Evolutionary conservation across 2,329 filamentous ascomycete genomes (phyloP).

Genomic region (Fusarium chlamydosporum): DNA sequence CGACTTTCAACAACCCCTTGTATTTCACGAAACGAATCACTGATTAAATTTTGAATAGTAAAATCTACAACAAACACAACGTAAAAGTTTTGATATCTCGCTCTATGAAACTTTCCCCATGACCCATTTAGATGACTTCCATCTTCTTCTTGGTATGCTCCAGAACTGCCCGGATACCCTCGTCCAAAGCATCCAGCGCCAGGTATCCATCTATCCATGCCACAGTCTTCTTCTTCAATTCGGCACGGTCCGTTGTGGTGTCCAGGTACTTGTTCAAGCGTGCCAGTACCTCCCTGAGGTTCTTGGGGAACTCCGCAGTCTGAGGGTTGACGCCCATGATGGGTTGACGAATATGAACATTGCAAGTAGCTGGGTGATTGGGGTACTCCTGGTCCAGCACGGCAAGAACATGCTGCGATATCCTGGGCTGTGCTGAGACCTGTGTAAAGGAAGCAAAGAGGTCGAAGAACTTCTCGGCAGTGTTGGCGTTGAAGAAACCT

Average conservation of each 20-base stretch:
- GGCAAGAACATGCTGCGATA: constrained; percentile 81
- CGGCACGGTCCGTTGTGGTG: constrained; percentile 61
- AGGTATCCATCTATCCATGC: constrained; percentile 70
- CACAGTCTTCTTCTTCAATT: constrained; percentile 64
- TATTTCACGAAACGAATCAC: background rate
- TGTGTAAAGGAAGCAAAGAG: constrained; percentile 79
- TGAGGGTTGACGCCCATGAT: constrained; percentile 74
- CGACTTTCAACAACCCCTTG: no score
- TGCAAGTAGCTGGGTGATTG: constrained; percentile 72
- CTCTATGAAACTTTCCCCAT: constrained; percentile 4
- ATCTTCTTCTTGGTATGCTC: constrained; percentile 63
- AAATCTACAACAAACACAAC: background rate
- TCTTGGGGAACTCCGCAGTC: constrained; percentile 79
- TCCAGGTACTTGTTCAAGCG: constrained; percentile 68
- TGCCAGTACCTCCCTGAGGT: constrained; percentile 75
- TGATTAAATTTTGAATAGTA: background rate
- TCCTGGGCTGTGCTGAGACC: constrained; percentile 73
- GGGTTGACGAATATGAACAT: constrained; percentile 79
- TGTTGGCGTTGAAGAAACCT: constrained; percentile 73
- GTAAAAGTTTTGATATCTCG: constrained; percentile 6
- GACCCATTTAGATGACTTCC: constrained; percentile 20
- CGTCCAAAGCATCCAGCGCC: constrained; percentile 65
- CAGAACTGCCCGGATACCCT: constrained; percentile 68
- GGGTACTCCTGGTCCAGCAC: constrained; percentile 73
- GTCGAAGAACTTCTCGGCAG: constrained; percentile 84